Conservation (phyloP, 2,329 filamentous ascomycete species). For the Xylaria sp. region DNA sequence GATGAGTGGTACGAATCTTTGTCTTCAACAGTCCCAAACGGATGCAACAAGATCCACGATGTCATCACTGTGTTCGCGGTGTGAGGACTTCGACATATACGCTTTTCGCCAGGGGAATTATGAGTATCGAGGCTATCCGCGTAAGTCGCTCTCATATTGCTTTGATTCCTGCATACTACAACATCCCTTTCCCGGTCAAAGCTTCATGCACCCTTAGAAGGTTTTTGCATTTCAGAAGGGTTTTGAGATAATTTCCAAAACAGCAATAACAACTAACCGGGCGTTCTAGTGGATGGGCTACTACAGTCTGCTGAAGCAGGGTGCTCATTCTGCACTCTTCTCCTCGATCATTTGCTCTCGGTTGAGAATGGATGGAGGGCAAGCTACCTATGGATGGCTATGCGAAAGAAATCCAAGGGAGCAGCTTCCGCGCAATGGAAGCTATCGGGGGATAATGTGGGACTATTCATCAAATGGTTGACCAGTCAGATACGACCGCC, state of each 20-base stretch:
- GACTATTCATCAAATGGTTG: constrained; percentile 19
- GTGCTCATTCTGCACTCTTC: constrained; percentile 32
- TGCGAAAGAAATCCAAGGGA: constrained; percentile 9
- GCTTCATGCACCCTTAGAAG: background rate
- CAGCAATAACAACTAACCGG: background rate
- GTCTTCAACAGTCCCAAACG: background rate
- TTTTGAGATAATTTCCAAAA: background rate
- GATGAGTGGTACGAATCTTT: background rate
- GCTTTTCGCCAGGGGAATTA: constrained; percentile 20
- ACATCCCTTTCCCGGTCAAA: too few relatives aligned
- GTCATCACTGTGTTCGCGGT: constrained; percentile 27
- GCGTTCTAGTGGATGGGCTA: constrained; percentile 10
- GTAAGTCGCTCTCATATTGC: background rate
- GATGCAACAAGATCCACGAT: background rate
- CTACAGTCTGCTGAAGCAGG: background rate
- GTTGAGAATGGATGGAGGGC: constrained; percentile 9
- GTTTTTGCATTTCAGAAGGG: background rate
- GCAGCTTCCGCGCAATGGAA: constrained; percentile 6
- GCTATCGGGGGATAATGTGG: background rate
- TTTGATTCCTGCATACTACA: background rate
- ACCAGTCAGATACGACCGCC: constrained; percentile 9
- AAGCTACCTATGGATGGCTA: constrained; percentile 19
- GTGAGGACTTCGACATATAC: constrained; percentile 32
- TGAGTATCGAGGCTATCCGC: constrained; percentile 30
- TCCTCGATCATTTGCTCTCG: constrained; percentile 23